These are phyloP conservation scores for Kernera saxatilis DNA, from an alignment of 345 rosid genomes.

Conservation along the genomic window DNA sequence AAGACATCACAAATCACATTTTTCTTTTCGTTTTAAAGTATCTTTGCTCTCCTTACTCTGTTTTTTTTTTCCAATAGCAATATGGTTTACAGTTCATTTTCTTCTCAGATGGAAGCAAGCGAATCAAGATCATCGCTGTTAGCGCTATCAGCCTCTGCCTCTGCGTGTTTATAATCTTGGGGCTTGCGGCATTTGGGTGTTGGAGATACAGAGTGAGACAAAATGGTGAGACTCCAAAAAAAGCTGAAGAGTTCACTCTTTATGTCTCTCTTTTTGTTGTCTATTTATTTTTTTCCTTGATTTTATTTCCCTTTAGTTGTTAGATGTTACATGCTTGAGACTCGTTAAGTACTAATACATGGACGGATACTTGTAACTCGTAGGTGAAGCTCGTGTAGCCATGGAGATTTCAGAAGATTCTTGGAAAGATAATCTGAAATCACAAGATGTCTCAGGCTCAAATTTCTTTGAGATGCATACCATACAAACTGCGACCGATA, in stretches of 20 bases:
- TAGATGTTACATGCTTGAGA: neutral
- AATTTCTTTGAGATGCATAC: conserved; percentile 4
- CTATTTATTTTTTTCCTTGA: too few relatives aligned
- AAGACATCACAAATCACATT: neutral
- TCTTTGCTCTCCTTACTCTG: neutral
- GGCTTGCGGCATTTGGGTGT: neutral
- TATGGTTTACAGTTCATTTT: neutral
- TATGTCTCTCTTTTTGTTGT: neutral
- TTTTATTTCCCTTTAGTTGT: neutral
- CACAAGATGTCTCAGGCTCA: conserved; percentile 4
- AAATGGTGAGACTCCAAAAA: conserved; percentile 15
- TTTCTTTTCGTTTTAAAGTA: neutral
- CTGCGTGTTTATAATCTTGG: neutral
- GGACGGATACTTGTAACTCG: neutral
- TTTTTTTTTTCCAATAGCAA: neutral
- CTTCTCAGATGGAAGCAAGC: neutral
- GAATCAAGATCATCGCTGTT: neutral
- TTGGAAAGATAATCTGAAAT: neutral
- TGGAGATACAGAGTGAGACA: conserved; percentile 11
- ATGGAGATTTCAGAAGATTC: neutral
- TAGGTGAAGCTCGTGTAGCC: neutral
- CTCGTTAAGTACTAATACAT: neutral
- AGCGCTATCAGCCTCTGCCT: neutral
- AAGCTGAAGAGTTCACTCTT: neutral
- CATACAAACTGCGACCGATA: neutral